Evolutionary conservation across 2,329 filamentous ascomycete genomes (phyloP).

Genomic region (Penicillium sp.): DNA sequence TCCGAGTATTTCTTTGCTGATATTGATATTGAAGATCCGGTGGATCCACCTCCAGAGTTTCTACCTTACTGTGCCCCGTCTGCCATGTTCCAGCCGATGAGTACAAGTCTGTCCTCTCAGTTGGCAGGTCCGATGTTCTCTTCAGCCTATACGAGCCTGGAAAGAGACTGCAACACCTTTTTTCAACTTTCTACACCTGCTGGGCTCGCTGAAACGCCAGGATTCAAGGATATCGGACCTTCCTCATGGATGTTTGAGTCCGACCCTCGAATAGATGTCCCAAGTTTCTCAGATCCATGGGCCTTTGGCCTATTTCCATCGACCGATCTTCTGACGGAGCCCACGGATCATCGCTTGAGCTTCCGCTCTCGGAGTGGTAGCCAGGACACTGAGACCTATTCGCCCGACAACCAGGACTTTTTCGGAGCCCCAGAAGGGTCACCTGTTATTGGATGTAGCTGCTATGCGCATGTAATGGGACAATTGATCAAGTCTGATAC

Average conservation of each 20-base stretch:
- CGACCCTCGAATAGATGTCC: neutral
- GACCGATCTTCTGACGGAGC: conserved; percentile 2
- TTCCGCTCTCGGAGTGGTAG: conserved; percentile 11
- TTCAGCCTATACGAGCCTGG: neutral
- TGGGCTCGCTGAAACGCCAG: neutral
- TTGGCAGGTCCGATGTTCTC: neutral
- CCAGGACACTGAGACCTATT: conserved; percentile 6
- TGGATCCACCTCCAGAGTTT: conserved; percentile 1
- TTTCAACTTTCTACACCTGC: neutral
- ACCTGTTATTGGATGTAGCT: conserved; percentile 18
- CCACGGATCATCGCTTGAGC: neutral
- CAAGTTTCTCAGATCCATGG: conserved; percentile 2
- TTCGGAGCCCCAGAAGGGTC: neutral
- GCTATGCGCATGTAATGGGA: conserved; percentile 25
- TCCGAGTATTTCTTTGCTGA: conserved; percentile 4
- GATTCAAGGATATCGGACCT: neutral
- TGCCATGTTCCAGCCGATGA: neutral
- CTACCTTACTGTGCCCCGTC: neutral
- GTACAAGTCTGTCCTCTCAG: neutral
- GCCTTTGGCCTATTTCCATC: neutral
- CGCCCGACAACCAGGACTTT: neutral
- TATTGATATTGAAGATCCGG: conserved; percentile 5
- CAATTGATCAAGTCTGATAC: conserved; percentile 24
- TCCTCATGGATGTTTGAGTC: conserved; percentile 4
- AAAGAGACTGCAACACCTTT: neutral